Evolutionary conservation across 768 basidiomycete genomes (phyloP).

Genomic region (Russula brevipes): DNA sequence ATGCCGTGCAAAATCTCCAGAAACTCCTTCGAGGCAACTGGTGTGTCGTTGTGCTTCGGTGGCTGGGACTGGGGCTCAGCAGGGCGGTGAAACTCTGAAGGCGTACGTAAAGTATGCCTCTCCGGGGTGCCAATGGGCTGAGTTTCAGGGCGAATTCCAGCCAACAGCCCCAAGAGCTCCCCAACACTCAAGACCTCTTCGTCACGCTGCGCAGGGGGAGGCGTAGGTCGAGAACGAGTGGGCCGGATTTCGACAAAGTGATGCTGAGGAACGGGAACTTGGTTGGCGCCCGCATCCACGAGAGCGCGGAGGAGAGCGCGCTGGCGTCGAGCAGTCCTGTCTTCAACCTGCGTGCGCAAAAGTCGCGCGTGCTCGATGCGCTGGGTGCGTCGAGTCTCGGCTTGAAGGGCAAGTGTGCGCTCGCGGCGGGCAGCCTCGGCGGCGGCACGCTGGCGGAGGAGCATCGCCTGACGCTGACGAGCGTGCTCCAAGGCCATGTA

Average conservation of each 20-base stretch:
- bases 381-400: neutral
- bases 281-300: neutral
- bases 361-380: neutral
- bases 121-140: neutral
- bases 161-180: neutral
- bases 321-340: neutral
- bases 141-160: neutral
- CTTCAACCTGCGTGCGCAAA: neutral
- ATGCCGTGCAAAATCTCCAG: conserved; percentile 5
- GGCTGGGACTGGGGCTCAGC: neutral
- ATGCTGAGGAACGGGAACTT: neutral
- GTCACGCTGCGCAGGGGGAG: neutral
- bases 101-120: neutral
- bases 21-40: neutral
- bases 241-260: too few relatives aligned
- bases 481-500: neutral
- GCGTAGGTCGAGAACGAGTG: neutral
- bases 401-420: neutral
- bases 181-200: neutral
- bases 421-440: conserved; percentile 2
- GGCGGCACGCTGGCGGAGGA: conserved; percentile 1
- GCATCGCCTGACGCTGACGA: conserved; percentile 2
- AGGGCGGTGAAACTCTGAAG: neutral
- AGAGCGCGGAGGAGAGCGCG: neutral
- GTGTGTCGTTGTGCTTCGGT: neutral